Percentiles rank a stretch among this genome's conserved stretches.
phyloP scores from a whole-genome alignment of 306 rosid species.

The Styphnolobium japonicum region DNA sequence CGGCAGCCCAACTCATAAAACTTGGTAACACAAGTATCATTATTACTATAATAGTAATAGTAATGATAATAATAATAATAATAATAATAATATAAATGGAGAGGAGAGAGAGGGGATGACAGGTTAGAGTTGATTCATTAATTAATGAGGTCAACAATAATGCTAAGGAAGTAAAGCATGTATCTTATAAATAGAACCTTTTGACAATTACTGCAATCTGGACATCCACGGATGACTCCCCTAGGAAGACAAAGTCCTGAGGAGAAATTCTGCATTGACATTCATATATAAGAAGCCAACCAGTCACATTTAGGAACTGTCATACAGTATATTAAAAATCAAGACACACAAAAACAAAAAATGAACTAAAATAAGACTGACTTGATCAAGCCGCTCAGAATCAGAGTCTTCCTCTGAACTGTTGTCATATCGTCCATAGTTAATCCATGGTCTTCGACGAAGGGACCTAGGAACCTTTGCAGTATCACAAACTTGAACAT shows the following conservation, averaged over 20 bases:
- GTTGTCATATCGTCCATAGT: constrained; percentile 52
- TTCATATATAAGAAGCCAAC: constrained; percentile 31
- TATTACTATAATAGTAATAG: background rate
- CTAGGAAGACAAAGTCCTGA: constrained; percentile 53
- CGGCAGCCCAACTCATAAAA: constrained; percentile 16
- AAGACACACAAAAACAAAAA: constrained; percentile 28
- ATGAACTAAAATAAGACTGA: constrained; percentile 35
- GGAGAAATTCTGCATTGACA: constrained; percentile 65
- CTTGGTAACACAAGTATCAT: constrained; percentile 7
- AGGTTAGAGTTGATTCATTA: background rate
- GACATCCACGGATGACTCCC: constrained; percentile 95
- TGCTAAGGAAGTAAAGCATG: background rate
- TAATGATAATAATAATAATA: background rate
- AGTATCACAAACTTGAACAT: constrained; percentile 39
- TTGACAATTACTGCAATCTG: constrained; percentile 81
- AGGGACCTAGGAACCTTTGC: constrained; percentile 64
- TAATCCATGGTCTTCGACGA: constrained; percentile 67
- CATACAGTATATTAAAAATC: constrained; percentile 8
- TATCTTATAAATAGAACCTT: constrained; percentile 49
- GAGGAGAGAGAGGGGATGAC: background rate
- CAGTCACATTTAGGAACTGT: constrained; percentile 19
- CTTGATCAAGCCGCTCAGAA: constrained; percentile 69
- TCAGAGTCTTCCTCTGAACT: constrained; percentile 64
- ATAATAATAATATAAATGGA: background rate
- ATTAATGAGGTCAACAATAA: constrained; percentile 11